Conservation (phyloP, 495 filamentous ascomycete species). For the Podospora didyma region DNA sequence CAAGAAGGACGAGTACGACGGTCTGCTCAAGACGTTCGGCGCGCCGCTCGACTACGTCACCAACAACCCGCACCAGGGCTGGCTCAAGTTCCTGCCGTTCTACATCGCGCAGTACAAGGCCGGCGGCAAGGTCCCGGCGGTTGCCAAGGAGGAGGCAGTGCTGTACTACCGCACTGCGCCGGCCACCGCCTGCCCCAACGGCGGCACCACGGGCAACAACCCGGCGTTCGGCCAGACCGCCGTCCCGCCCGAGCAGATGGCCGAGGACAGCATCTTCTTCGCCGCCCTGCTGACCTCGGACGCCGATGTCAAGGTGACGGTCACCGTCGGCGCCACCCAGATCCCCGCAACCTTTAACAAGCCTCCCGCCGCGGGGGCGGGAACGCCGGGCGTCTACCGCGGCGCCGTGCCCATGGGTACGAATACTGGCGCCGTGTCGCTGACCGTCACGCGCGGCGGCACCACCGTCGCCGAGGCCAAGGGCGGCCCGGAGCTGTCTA, state of each 20-base stretch:
- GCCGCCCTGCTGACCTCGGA: slow-evolving; percentile 17
- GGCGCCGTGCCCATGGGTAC: slow-evolving; percentile 17
- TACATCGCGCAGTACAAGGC: slow-evolving; percentile 23
- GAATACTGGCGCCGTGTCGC: slow-evolving; percentile 17
- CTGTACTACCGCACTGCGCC: slow-evolving; percentile 17
- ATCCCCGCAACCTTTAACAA: slow-evolving; percentile 3
- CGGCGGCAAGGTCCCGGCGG: neutral
- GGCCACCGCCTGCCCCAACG: slow-evolving; percentile 16
- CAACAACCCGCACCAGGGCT: slow-evolving; percentile 18
- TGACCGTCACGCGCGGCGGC: slow-evolving; percentile 12
- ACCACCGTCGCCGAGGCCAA: slow-evolving; percentile 7
- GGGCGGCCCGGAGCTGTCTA: slow-evolving; percentile 12
- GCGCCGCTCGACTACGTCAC: slow-evolving; percentile 19
- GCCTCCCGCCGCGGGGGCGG: slow-evolving; percentile 7
- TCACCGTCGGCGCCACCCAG: slow-evolving; percentile 16
- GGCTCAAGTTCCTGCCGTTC: slow-evolving; percentile 21
- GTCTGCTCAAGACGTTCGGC: slow-evolving; percentile 5
- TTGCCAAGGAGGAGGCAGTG: neutral
- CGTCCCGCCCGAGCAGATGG: slow-evolving; percentile 11
- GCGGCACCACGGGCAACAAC: slow-evolving; percentile 19
- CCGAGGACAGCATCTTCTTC: slow-evolving; percentile 21
- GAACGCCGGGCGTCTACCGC: slow-evolving; percentile 17
- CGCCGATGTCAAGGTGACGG: slow-evolving; percentile 13
- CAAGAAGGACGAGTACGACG: slow-evolving; percentile 20
- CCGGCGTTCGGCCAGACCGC: slow-evolving; percentile 8